These are phyloP conservation scores for Paecilomyces dactylethromorphus DNA, from an alignment of 2,329 filamentous ascomycete genomes.

Conservation along the genomic window DNA sequence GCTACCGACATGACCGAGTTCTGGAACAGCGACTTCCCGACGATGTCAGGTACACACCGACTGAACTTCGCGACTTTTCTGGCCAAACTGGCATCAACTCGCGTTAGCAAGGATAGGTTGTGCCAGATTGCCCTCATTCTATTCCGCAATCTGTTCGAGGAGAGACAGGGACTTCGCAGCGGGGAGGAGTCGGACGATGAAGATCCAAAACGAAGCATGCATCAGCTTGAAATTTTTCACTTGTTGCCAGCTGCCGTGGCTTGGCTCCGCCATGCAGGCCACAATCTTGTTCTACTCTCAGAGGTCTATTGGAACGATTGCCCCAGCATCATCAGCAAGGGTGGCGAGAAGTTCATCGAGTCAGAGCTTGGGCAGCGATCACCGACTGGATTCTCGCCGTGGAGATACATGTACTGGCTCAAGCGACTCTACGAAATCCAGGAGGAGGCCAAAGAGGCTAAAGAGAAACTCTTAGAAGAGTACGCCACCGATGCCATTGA, in stretches of 20 bases:
- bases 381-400: constrained; percentile 15
- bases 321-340: constrained; percentile 9
- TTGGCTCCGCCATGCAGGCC: constrained; percentile 12
- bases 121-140: constrained; percentile 14
- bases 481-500: constrained; percentile 13
- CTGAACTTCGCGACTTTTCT: constrained; percentile 15
- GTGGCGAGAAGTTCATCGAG: constrained; percentile 12
- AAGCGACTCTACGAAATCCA: constrained; percentile 17
- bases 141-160: constrained; percentile 14
- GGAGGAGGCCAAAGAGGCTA: constrained; percentile 11
- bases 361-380: constrained; percentile 17
- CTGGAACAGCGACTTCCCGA: constrained; percentile 9
- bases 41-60: constrained; percentile 12
- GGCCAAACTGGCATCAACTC: constrained; percentile 17
- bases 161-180: constrained; percentile 6
- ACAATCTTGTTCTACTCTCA: constrained; percentile 14
- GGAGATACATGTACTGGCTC: constrained; percentile 21
- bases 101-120: constrained; percentile 12
- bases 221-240: constrained; percentile 7
- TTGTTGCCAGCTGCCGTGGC: constrained; percentile 11
- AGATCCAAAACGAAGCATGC: constrained; percentile 2
- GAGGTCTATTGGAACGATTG: constrained; percentile 7
- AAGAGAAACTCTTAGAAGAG: constrained; percentile 13
- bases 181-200: constrained; percentile 11
- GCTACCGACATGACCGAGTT: constrained; percentile 15